Percentiles rank a stretch among this genome's conserved stretches.
phyloP scores from a whole-genome alignment of 73 alveolate genomes.

The Tetrahymena thermophila region DNA sequence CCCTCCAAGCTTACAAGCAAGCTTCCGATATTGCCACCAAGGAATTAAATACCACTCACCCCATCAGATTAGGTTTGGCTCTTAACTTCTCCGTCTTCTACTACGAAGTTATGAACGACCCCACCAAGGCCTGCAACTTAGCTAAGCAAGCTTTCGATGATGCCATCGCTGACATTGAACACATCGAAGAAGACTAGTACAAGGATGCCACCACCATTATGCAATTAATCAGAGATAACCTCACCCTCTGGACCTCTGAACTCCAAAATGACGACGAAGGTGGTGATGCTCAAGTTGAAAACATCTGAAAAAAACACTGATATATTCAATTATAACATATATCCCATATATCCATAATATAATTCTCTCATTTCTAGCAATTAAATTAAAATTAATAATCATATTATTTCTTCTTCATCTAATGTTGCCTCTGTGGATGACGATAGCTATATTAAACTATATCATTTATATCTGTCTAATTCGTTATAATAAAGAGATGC shows the following conservation, averaged over 20 bases:
- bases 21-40: slow-evolving; percentile 68
- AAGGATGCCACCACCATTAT: slow-evolving; percentile 81
- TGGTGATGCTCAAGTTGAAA: slow-evolving; percentile 38
- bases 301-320: slow-evolving; percentile 34
- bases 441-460: neutral
- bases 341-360: slow-evolving; percentile 7
- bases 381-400: neutral
- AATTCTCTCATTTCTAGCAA: neutral
- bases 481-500: neutral
- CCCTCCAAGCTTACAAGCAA: slow-evolving; percentile 69
- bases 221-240: slow-evolving; percentile 80
- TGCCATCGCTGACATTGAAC: slow-evolving; percentile 85
- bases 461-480: neutral
- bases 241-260: slow-evolving; percentile 72
- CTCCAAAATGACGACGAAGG: slow-evolving; percentile 46
- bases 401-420: neutral
- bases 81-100: slow-evolving; percentile 87
- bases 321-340: slow-evolving; percentile 7
- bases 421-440: slow-evolving; percentile 2
- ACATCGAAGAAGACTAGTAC: slow-evolving; percentile 71
- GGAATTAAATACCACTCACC: slow-evolving; percentile 68
- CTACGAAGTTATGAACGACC: slow-evolving; percentile 82
- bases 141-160: slow-evolving; percentile 83
- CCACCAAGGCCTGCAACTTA: slow-evolving; percentile 72
- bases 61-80: slow-evolving; percentile 78